phyloP scores from a whole-genome alignment of 2,329 filamentous ascomycete genomes.

The Aureobasidium melanogenum region DNA sequence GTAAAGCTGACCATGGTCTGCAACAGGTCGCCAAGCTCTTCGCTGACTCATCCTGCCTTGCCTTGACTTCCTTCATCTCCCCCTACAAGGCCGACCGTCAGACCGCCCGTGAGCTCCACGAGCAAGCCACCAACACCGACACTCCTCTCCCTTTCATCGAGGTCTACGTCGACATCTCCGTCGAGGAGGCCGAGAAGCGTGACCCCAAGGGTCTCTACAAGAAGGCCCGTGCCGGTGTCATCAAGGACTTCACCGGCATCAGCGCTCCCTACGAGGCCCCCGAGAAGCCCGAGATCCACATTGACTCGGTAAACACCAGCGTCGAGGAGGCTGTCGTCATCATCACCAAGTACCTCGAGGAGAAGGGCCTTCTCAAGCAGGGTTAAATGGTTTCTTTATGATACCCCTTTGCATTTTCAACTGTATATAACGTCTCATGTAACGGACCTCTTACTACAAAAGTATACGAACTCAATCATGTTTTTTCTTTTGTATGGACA shows the following conservation, averaged over 20 bases:
- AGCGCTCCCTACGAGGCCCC: constrained; percentile 93
- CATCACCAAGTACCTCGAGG: constrained; percentile 71
- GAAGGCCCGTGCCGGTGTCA: constrained; percentile 86
- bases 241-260: constrained; percentile 96
- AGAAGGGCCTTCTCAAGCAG: constrained; percentile 52
- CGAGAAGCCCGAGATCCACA: constrained; percentile 73
- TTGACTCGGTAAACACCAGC: constrained; percentile 70
- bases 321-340: constrained; percentile 83
- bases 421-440: background rate
- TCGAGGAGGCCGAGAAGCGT: constrained; percentile 86
- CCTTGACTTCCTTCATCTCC: constrained; percentile 94
- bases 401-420: background rate
- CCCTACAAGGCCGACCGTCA: constrained; percentile 84
- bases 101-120: constrained; percentile 72
- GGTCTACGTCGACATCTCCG: constrained; percentile 83
- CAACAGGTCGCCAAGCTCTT: constrained; percentile 82
- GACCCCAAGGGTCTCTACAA: constrained; percentile 98
- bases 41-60: constrained; percentile 77
- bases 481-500: background rate
- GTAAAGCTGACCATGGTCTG: background rate
- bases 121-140: constrained; percentile 46
- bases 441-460: background rate
- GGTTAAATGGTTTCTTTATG: background rate
- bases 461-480: background rate
- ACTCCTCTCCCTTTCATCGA: constrained; percentile 77